Evolutionary conservation across 768 basidiomycete genomes (phyloP).

Genomic region (Crepidotus variabilis): DNA sequence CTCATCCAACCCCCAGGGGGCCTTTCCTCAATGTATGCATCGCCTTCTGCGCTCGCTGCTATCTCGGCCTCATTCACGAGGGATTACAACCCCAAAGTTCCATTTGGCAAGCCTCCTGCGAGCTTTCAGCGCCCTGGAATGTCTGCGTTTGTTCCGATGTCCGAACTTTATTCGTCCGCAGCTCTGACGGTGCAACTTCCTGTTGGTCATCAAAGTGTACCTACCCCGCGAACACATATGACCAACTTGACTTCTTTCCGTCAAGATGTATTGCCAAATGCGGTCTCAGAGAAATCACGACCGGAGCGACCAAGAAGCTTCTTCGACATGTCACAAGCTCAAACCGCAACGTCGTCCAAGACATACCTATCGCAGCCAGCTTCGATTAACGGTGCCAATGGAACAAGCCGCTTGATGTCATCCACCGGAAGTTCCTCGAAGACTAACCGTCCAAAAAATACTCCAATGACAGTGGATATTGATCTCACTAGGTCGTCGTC

Average conservation of each 20-base stretch:
- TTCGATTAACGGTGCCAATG: background rate
- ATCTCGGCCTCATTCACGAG: conserved; percentile 19
- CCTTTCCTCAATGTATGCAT: conserved; percentile 13
- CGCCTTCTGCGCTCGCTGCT: conserved; percentile 18
- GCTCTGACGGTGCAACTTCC: background rate
- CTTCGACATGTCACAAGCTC: background rate
- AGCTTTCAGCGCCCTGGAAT: conserved; percentile 6
- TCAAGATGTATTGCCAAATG: background rate
- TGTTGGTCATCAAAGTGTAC: background rate
- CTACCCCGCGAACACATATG: background rate
- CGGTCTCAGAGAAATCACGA: background rate
- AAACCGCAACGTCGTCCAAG: background rate
- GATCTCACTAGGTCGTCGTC: background rate
- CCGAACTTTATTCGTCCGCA: conserved; percentile 7
- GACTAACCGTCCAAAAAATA: background rate
- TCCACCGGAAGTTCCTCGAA: background rate
- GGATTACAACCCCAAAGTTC: conserved; percentile 18
- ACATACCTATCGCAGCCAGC: too few species aligned
- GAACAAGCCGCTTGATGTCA: background rate
- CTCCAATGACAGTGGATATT: background rate
- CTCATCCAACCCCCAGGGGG: conserved; percentile 4
- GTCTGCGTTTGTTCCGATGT: conserved; percentile 3
- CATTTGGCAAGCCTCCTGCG: conserved; percentile 15
- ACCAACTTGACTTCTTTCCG: background rate
- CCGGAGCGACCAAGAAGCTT: background rate